phyloP scores from a whole-genome alignment of 257 asterid species.

The Thymus mandschuricus region DNA sequence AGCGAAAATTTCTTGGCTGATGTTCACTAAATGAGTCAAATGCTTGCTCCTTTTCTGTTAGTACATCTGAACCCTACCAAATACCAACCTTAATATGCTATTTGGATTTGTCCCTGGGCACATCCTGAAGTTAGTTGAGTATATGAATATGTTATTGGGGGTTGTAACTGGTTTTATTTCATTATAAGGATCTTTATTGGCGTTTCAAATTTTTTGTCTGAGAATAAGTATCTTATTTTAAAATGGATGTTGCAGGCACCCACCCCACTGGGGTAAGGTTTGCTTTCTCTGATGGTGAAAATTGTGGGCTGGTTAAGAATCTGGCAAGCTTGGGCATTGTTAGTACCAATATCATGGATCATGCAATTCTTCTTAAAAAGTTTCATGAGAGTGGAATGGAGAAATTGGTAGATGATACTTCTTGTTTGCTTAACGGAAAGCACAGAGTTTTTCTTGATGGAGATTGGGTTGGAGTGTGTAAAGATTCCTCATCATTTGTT shows the following conservation, averaged over 20 bases:
- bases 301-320: conserved; percentile 95
- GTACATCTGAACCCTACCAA: not conserved
- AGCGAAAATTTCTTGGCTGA: not conserved
- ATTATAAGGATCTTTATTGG: conserved; percentile 3
- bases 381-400: conserved; percentile 79
- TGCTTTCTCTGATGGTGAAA: conserved; percentile 98
- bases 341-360: conserved; percentile 58
- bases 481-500: conserved; percentile 69
- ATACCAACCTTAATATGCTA: conserved; percentile 14
- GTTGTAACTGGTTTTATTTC: conserved; percentile 9
- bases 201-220: conserved; percentile 14
- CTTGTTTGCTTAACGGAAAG: conserved; percentile 47
- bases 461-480: conserved; percentile 85
- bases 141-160: not conserved
- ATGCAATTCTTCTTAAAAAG: conserved; percentile 45
- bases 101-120: not conserved
- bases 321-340: conserved; percentile 88
- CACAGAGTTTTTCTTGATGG: conserved; percentile 83
- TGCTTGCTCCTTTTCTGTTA: conserved; percentile 15
- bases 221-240: conserved; percentile 30
- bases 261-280: conserved; percentile 96
- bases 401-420: conserved; percentile 56
- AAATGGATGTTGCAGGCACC: conserved; percentile 64
- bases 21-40: not conserved
- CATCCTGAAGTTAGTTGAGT: conserved; percentile 15